Conservation (phyloP, 148 eudicot species). For the Arbutus unedo region DNA sequence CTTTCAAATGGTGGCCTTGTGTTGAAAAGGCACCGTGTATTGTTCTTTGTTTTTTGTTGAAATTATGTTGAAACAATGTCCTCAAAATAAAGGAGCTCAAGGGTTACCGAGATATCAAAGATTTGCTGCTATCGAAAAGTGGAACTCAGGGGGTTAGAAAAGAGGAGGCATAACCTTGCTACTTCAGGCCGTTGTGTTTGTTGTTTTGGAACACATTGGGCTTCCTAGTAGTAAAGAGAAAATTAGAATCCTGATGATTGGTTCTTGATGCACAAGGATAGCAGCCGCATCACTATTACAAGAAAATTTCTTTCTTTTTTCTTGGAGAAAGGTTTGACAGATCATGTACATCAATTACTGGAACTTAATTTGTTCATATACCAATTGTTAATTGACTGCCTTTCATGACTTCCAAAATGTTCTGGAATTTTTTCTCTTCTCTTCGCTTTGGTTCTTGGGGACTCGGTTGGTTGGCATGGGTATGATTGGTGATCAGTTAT, state of each 20-base stretch:
- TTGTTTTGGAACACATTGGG: background rate
- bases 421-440: background rate
- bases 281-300: background rate
- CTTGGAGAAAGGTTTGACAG: background rate
- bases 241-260: background rate
- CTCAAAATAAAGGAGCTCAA: slow-evolving; percentile 46
- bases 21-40: too few relatives aligned
- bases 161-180: slow-evolving; percentile 17
- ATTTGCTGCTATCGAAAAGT: slow-evolving; percentile 69
- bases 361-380: background rate
- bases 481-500: background rate
- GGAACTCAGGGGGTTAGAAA: slow-evolving; percentile 28
- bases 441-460: background rate
- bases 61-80: too few relatives aligned
- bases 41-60: too few relatives aligned
- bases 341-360: slow-evolving; percentile 3
- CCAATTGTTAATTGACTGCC: background rate
- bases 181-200: background rate
- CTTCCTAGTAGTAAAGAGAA: background rate
- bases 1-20: too few relatives aligned
- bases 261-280: background rate
- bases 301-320: background rate
- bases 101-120: slow-evolving; percentile 65
- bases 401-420: background rate
- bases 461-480: background rate